Conservation (phyloP, 768 basidiomycete species). For the Termitomyces heimii region DNA sequence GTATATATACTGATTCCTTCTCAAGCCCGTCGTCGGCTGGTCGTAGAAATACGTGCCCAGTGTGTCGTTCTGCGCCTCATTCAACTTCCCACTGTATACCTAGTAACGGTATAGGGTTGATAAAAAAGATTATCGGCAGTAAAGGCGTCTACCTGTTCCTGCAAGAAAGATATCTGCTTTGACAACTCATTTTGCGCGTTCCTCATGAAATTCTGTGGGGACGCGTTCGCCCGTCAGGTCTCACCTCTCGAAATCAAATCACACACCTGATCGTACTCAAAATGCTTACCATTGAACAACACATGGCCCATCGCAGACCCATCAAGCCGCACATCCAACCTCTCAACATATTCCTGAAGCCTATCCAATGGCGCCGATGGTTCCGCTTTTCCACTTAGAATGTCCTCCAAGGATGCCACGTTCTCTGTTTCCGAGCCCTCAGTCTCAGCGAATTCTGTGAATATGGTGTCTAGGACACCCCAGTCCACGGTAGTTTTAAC, state of each 20-base stretch:
- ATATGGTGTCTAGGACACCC: constrained; percentile 33
- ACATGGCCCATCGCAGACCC: constrained; percentile 50
- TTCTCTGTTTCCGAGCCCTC: constrained; percentile 22
- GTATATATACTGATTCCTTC: constrained; percentile 75
- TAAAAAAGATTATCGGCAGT: neutral
- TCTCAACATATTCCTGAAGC: constrained; percentile 45
- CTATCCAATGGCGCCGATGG: constrained; percentile 32
- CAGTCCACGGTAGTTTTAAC: constrained; percentile 29
- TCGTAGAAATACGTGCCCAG: constrained; percentile 86
- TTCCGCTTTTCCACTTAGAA: constrained; percentile 27
- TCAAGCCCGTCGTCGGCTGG: constrained; percentile 61
- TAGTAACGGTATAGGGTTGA: constrained; percentile 14
- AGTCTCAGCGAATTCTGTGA: constrained; percentile 26
- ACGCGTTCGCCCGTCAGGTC: neutral
- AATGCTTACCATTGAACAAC: constrained; percentile 88
- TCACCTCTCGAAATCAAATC: constrained; percentile 17
- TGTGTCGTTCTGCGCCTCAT: constrained; percentile 42
- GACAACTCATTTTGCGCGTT: constrained; percentile 54
- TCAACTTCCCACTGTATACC: constrained; percentile 55
- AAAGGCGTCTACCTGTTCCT: constrained; percentile 53
- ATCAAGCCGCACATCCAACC: constrained; percentile 40
- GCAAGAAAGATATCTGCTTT: constrained; percentile 60
- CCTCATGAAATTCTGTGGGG: constrained; percentile 55
- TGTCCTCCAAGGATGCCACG: constrained; percentile 25
- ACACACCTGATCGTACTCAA: constrained; percentile 51